A percentile compares a stretch with the other conserved stretches of the same genome.
These are phyloP conservation scores for Trichophyton verrucosum DNA, from an alignment of 2,329 filamentous ascomycete species.

Conservation along the genomic window DNA sequence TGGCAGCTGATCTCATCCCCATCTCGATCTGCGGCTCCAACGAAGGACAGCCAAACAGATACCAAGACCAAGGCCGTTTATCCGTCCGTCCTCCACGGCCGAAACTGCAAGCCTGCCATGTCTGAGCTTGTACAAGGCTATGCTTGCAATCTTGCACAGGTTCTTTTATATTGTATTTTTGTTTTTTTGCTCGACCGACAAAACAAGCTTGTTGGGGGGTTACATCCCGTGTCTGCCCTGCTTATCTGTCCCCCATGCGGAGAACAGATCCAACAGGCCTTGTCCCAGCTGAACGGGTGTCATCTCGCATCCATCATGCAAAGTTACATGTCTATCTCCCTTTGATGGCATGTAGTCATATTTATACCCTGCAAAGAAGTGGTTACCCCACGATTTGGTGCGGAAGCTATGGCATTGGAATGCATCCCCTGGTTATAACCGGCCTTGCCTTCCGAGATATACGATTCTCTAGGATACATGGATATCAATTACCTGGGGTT, in stretches of 20 bases:
- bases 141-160: neutral
- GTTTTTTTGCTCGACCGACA: neutral
- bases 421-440: neutral
- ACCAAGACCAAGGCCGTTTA: neutral
- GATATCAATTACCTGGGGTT: conserved; percentile 58
- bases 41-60: neutral
- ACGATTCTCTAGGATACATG: conserved; percentile 36
- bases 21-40: neutral
- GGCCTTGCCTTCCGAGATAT: neutral
- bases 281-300: neutral
- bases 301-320: neutral
- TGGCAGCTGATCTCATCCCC: neutral
- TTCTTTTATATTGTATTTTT: neutral
- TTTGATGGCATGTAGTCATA: neutral
- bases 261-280: neutral
- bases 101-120: neutral
- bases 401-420: neutral
- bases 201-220: neutral
- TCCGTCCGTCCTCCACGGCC: neutral
- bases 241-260: neutral
- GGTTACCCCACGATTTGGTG: neutral
- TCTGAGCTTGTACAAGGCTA: neutral
- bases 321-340: neutral
- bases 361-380: neutral
- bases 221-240: neutral